phyloP scores from a whole-genome alignment of 768 basidiomycete species.

The Auriculariales sp. region DNA sequence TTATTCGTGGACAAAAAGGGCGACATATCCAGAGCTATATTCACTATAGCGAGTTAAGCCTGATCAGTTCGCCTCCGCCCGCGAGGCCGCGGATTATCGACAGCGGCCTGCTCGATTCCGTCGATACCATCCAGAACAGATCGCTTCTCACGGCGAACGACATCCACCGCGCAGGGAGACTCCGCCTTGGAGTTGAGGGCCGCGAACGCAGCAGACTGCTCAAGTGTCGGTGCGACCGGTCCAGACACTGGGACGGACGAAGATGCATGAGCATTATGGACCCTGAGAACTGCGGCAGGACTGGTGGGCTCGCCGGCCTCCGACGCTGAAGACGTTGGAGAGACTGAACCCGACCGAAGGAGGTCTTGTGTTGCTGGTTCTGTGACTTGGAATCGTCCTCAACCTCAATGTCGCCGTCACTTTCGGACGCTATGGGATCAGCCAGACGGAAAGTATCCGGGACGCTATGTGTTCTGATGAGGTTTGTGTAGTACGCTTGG shows the following conservation, averaged over 20 bases:
- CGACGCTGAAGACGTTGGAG: neutral
- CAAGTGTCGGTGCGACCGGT: neutral
- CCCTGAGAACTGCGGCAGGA: neutral
- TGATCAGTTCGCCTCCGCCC: neutral
- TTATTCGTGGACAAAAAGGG: too few species aligned
- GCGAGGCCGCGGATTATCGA: neutral
- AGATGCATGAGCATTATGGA: too few species aligned
- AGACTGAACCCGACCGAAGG: neutral
- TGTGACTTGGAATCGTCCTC: too few species aligned
- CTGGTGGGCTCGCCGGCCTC: neutral
- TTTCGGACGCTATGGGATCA: neutral
- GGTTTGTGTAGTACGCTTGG: conserved; percentile 88
- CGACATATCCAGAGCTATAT: too few species aligned
- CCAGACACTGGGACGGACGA: neutral
- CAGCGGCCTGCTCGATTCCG: neutral
- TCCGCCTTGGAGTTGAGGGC: neutral
- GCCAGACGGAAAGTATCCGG: neutral
- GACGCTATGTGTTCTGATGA: conserved; percentile 67
- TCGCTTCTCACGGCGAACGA: neutral
- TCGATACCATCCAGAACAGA: neutral
- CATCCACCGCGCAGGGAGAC: neutral
- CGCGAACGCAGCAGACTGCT: neutral
- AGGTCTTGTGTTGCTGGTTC: neutral
- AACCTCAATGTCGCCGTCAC: neutral
- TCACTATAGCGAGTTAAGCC: neutral